A percentile compares a stretch with the other conserved stretches of the same genome.
Conservation (phyloP, 2,329 filamentous ascomycete genomes). For the Cladosporium sp. region DNA sequence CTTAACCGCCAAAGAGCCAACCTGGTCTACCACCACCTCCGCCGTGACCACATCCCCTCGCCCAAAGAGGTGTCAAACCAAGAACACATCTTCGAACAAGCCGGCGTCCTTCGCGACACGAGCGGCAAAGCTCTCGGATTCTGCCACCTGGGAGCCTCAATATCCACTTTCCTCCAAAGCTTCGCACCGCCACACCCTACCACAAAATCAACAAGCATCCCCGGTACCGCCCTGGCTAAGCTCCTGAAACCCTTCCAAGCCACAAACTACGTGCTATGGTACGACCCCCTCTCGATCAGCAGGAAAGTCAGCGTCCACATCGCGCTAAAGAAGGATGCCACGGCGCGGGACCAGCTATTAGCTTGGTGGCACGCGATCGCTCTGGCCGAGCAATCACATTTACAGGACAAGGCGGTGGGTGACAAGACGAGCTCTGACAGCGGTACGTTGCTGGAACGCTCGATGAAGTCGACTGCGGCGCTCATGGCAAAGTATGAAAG, state of each 20-base stretch:
- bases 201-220: constrained; percentile 23
- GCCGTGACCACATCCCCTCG: constrained; percentile 47
- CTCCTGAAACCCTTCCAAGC: constrained; percentile 49
- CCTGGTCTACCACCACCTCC: constrained; percentile 62
- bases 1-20: constrained; percentile 84
- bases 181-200: constrained; percentile 23
- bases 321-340: constrained; percentile 58
- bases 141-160: constrained; percentile 48
- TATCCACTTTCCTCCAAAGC: constrained; percentile 21
- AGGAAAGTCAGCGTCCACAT: constrained; percentile 42
- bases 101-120: constrained; percentile 60
- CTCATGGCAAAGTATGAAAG: constrained; percentile 45
- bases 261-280: constrained; percentile 60
- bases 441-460: constrained; percentile 41
- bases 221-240: constrained; percentile 34
- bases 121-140: constrained; percentile 46
- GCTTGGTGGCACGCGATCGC: constrained; percentile 61
- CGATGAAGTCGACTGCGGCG: constrained; percentile 35
- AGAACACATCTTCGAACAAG: constrained; percentile 58
- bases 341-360: constrained; percentile 49
- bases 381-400: constrained; percentile 32
- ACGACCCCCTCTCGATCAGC: constrained; percentile 34
- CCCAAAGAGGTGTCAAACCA: constrained; percentile 61
- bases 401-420: neutral
- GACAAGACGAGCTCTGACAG: neutral